Percentiles rank a stretch among this genome's conserved stretches.
Evolutionary conservation across 805 yeast species (phyloP).

Genomic region (Crinitomyces ghanaensis): DNA sequence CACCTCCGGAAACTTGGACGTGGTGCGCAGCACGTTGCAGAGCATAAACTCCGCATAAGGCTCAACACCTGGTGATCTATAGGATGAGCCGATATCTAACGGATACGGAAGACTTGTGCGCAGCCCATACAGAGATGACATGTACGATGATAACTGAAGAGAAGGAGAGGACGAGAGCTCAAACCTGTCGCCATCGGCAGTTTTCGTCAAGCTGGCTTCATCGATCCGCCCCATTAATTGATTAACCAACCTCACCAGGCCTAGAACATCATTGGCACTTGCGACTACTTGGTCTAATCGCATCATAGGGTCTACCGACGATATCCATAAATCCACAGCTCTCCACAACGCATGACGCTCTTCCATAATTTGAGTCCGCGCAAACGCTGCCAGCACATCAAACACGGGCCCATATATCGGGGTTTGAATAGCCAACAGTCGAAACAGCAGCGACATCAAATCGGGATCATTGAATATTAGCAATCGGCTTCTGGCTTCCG

Average conservation of each 20-base stretch:
- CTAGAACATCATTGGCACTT: constrained; percentile 19
- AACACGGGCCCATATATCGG: constrained; percentile 45
- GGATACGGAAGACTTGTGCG: constrained; percentile 43
- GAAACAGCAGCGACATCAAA: constrained; percentile 32
- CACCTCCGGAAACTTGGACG: constrained; percentile 23
- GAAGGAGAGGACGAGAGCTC: background rate
- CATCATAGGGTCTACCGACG: no score
- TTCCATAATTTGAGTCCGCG: constrained; percentile 30
- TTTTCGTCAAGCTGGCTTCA: constrained; percentile 29
- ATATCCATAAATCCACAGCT: constrained; percentile 59
- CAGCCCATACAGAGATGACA: no score
- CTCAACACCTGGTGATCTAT: constrained; percentile 60
- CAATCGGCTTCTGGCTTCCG: constrained; percentile 24
- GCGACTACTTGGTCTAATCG: constrained; percentile 31
- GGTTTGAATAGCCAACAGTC: constrained; percentile 35
- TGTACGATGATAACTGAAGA: no score
- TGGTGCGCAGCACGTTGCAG: constrained; percentile 47
- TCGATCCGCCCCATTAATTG: constrained; percentile 52
- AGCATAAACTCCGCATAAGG: constrained; percentile 68
- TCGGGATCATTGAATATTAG: constrained; percentile 6
- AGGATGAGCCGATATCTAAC: constrained; percentile 44
- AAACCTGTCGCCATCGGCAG: constrained; percentile 20
- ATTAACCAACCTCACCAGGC: constrained; percentile 38
- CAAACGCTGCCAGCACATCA: constrained; percentile 45
- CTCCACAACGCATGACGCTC: constrained; percentile 51